Conservation (phyloP, 2,329 filamentous ascomycete species). For the Botrytis sinoallii region DNA sequence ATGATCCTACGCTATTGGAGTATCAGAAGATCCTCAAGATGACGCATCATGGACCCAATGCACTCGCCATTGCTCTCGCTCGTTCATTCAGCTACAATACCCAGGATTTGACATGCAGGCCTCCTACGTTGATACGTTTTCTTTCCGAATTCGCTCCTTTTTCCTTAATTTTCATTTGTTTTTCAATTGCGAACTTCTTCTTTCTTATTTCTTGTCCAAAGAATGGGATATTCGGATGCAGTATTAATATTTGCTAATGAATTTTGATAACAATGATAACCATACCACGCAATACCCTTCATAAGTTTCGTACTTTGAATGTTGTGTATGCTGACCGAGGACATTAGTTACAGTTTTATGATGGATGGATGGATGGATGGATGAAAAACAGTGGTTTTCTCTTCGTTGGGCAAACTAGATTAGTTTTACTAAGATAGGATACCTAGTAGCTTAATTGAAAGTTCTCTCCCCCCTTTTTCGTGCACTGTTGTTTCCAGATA, state of each 20-base stretch:
- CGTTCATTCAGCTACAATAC: neutral
- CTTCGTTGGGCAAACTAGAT: neutral
- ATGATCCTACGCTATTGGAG: neutral
- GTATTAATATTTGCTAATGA: neutral
- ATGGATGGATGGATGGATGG: neutral
- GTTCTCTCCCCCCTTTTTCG: neutral
- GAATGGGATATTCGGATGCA: neutral
- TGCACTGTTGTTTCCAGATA: neutral
- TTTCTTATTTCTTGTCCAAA: neutral
- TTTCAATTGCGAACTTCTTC: neutral
- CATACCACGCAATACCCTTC: neutral
- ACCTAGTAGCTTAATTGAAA: neutral
- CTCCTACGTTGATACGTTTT: neutral
- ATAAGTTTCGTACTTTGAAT: neutral
- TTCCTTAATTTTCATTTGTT: neutral
- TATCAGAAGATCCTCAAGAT: neutral
- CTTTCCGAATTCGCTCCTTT: neutral
- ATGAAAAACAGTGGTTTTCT: neutral
- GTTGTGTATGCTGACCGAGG: neutral
- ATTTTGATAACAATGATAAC: neutral
- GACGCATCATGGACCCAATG: neutral
- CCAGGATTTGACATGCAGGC: neutral
- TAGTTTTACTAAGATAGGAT: neutral
- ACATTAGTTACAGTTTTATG: neutral
- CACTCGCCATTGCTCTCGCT: neutral